Evolutionary conservation across 495 filamentous ascomycete genomes (phyloP), one percentile per base, ranked within the genome.

Genomic region (Penicillium ochrochloron): DNA sequence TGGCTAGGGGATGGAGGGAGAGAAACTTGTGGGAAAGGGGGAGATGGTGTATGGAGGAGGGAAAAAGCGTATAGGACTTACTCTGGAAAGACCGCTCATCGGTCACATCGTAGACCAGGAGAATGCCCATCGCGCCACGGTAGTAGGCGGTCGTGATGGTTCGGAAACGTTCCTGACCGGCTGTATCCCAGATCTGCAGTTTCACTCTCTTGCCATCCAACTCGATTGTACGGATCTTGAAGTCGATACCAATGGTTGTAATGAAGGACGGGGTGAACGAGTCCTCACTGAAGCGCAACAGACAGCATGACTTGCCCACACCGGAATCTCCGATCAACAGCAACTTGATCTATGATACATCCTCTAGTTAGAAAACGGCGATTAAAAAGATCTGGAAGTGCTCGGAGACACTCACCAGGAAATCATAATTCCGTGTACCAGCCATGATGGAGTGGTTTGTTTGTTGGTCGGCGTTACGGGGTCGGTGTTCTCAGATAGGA

Each of bases 121-220:
- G 82, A 69, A 99, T 99, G 31, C 95, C 95, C 95, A 97, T 97
- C 51, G 95, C 95, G 66, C 95, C 95, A 73, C 95, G 86, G 78
- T 99, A 99, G 80, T 99, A 99, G 60, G 95, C 95, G 52, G 95
- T 99, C 46, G 95, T 99, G 82, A 99, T 99, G 61, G 95, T 99
- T 66, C 95, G 86, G 84, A 99, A 99, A 53, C 95, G 89, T 79
- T 99, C 95, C 78, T 99, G 95, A 17, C 95, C 95, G 62, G 95
- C 95, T 19, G 95, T 99, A 73, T 99, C 95, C 95, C 95, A 99
- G 76, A 99, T 99, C 82, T 99, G 95, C 74, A 99, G 82, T 83
- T 99, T 99, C 62, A 99, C 94, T 56, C 94, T 84, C 88, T 99
- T 99, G 66, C 94, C 94, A 73, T 99, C 95, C 63, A 99, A 80